Evolutionary conservation across 208 protist species (phyloP).

Genomic region (Wallacemonas collosoma): DNA sequence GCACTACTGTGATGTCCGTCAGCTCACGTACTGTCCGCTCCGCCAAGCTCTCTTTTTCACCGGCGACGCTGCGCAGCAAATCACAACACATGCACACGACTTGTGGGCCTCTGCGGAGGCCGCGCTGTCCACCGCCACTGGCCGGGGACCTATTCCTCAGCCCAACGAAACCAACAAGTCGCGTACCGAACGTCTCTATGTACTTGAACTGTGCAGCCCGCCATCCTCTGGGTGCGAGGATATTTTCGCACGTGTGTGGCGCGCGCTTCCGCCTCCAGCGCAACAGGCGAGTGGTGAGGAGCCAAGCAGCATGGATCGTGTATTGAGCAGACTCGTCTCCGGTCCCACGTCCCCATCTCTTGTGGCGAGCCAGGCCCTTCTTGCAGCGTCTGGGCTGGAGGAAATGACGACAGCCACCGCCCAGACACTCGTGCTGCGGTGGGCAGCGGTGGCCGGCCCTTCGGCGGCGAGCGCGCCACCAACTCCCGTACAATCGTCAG

Average conservation of each 20-base stretch:
- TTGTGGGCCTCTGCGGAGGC: conserved; percentile 1
- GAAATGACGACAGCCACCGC: neutral
- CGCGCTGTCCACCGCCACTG: neutral
- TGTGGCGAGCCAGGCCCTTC: neutral
- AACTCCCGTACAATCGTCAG: neutral
- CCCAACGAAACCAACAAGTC: neutral
- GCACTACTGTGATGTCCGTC: conserved; percentile 30
- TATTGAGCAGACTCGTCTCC: neutral
- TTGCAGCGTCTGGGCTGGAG: neutral
- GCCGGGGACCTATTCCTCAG: neutral
- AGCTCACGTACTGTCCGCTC: conserved; percentile 14
- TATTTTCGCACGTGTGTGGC: neutral
- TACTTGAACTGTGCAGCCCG: neutral
- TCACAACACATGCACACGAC: neutral
- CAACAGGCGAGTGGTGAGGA: neutral
- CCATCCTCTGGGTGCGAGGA: neutral
- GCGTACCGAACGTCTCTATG: neutral
- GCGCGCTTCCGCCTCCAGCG: neutral
- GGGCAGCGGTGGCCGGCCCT: neutral
- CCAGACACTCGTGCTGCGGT: neutral
- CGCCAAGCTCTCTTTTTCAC: neutral
- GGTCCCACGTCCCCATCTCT: neutral
- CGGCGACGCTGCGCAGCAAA: neutral
- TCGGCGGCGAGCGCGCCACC: neutral
- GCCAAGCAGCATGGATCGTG: neutral